Percentiles rank a stretch among this genome's conserved stretches.
Evolutionary conservation across 2,329 filamentous ascomycete genomes (phyloP).

Genomic region (Fusarium pseudoanthophilum): DNA sequence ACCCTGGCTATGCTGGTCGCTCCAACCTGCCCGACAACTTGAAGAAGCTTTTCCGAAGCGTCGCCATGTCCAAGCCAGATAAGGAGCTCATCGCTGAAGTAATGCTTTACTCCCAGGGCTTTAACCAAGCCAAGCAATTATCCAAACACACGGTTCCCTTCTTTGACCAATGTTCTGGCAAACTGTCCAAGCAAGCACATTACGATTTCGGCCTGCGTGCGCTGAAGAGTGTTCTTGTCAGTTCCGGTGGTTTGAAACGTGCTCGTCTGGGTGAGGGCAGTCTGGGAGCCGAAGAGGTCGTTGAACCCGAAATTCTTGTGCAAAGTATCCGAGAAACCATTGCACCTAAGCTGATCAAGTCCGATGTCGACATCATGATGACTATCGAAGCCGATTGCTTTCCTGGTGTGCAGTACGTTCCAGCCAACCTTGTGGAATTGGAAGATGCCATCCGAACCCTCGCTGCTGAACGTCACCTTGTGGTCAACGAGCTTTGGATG

Average conservation of each 20-base stretch:
- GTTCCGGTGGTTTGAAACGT: conserved; percentile 95
- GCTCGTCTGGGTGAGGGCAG: conserved; percentile 72
- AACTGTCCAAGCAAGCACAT: conserved; percentile 94
- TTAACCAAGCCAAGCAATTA: conserved; percentile 92
- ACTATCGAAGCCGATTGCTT: conserved; percentile 87
- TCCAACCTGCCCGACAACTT: conserved; percentile 98
- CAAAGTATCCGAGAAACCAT: conserved; percentile 99
- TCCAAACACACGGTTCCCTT: conserved; percentile 98
- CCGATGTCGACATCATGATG: conserved; percentile 89
- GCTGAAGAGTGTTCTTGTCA: conserved; percentile 97
- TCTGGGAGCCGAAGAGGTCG: conserved; percentile 73
- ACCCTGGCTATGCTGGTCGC: conserved; percentile 96
- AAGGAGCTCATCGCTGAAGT: conserved; percentile 99
- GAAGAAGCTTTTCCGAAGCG: conserved; percentile 99
- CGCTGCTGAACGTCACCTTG: conserved; percentile 85
- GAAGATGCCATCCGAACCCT: conserved; percentile 84
- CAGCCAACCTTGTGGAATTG: conserved; percentile 83
- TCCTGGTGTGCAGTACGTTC: conserved; percentile 91
- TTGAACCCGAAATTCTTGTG: conserved; percentile 97
- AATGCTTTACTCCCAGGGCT: conserved; percentile 99
- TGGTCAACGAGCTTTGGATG: conserved; percentile 95
- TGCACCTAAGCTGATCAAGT: conserved; percentile 93
- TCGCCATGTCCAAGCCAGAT: conserved; percentile 99
- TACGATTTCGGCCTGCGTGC: conserved; percentile 99
- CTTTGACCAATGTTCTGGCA: conserved; percentile 87